A percentile compares a stretch with the other conserved stretches of the same genome.
phyloP scores from a whole-genome alignment of 306 rosid genomes.

The Castanea mollissima region DNA sequence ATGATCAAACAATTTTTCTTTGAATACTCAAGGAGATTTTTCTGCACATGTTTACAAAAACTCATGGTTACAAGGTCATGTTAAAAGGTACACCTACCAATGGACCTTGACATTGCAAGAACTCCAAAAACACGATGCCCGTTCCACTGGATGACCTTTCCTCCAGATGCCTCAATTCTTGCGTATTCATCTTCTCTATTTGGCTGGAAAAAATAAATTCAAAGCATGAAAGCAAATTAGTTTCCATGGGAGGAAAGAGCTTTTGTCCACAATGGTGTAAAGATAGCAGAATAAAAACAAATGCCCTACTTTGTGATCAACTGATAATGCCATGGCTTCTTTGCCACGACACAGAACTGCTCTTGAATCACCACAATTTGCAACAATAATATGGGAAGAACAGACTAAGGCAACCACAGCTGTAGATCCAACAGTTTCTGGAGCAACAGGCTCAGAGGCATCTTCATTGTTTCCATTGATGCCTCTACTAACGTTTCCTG shows the following conservation, averaged over 20 bases:
- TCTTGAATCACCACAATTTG: conserved; percentile 66
- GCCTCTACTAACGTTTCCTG: conserved; percentile 36
- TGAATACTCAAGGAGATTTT: background rate
- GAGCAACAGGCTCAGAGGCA: conserved; percentile 42
- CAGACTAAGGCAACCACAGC: conserved; percentile 55
- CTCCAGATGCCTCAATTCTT: conserved; percentile 59
- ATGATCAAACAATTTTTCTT: too few species aligned
- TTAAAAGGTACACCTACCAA: conserved; percentile 34
- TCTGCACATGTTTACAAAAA: background rate
- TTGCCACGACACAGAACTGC: conserved; percentile 58
- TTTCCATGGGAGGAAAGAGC: background rate
- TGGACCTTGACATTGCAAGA: conserved; percentile 67
- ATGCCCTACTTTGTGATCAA: conserved; percentile 51
- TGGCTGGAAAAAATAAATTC: conserved; percentile 37
- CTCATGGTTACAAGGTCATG: background rate
- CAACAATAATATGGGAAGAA: conserved; percentile 57
- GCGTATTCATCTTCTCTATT: conserved; percentile 56
- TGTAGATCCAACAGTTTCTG: conserved; percentile 63
- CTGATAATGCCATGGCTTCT: conserved; percentile 48
- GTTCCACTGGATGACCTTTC: conserved; percentile 57
- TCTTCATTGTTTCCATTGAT: conserved; percentile 15
- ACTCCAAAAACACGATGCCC: conserved; percentile 62
- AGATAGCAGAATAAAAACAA: background rate
- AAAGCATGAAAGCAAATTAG: background rate
- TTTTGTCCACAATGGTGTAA: background rate